Evolutionary conservation across 2,329 filamentous ascomycete species (phyloP), one percentile per base, ranked within the genome.

Genomic region (Aspergillus quadrilineatus): DNA sequence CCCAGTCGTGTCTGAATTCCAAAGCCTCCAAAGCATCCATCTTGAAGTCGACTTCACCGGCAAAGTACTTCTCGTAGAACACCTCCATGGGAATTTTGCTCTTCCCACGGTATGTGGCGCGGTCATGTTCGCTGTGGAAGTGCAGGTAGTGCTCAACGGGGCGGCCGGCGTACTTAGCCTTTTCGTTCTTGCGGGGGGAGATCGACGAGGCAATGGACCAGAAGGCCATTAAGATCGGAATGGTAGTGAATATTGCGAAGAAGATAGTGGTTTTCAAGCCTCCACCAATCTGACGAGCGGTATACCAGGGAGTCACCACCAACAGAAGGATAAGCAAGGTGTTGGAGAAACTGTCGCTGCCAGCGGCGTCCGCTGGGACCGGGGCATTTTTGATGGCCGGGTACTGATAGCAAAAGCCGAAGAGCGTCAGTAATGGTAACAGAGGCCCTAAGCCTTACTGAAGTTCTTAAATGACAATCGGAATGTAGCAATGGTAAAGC

Each of bases 11-110:
- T 70, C 94, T 84, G 80, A 94, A 94, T 78, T 97, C 94, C 76
- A 97, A 79, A 47, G 90, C 81, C 71, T 97, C 93, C 61, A 97
- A 83, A 68, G 83, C 85, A 76, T 97, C 94, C 57, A 92, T 92
- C 75, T 96, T 97, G 83, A 97, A 93, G 67, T 96, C 91, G 62
- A 96, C 92, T 57, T 96, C 87, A 57, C 90, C 91, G 71, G 94
- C 89, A 77, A 97, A 96, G 82, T 97, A 97, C 89, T 93, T 96
- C 78, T 97, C 92, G 73, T 95, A 87, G 82, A 97, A 97, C 26
- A 91, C 95, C 80, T 96, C 88, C 72, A 77, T 77, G 54, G 74
- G 74, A 37, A 79, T 78, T 67, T 78, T 78, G 72, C 75, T 77
- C 69, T 78, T 79, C 63, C 77, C 77, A 59, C 73, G 75, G 67